Base-by-base conservation (phyloP, 805 yeast species). In the Candida gorgasii region DNA sequence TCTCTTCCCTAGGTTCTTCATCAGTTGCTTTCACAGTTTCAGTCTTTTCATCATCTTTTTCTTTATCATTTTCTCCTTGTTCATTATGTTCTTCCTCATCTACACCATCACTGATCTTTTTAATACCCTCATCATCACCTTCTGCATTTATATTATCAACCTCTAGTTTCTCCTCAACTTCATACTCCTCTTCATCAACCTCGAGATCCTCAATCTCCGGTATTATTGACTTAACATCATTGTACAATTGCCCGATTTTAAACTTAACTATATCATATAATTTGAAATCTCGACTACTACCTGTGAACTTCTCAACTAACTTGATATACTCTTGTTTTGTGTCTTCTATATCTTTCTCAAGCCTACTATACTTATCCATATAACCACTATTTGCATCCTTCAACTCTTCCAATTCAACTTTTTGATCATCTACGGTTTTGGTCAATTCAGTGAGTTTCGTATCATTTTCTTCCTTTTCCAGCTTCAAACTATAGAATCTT, bases 221-320 rank as follows among this genome's bases (percentile, higher is more conserved):
- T 2, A 40, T 16, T 5, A 49, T 12, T 17, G 26, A 40, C n/a
- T 39, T 36, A 14, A 46, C 15, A 28, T 46, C 22, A 9, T 40
- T 32, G 29, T 20, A 44, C 23, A 46, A 40, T n/a, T 33, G 29
- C 4, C 8, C 22, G 14, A 45, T 34, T 23, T 42, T 42, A 4
- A 27, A 33, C 19, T 44, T 44, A 5, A 49, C 47, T 4, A 44
- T 19, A 27, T 46, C 50, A 29, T 46, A 46, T 24, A 46, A 35
- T 24, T 42, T 38, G 18, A 36, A 33, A 17, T 40, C 42, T 26
- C 19, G 20, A 6, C 15, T 24, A 9, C 22, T 32, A 12, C 12
- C 13, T 1, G 34, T 16, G n/a, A 11, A 24, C 14, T 19, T 36
- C 12, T 26, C 26, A 9, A 32, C 16, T 16, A 32, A 33, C 20